Base-by-base conservation (phyloP, 1,284 basidiomycete genomes). In the Ustilago shanxiensis region DNA sequence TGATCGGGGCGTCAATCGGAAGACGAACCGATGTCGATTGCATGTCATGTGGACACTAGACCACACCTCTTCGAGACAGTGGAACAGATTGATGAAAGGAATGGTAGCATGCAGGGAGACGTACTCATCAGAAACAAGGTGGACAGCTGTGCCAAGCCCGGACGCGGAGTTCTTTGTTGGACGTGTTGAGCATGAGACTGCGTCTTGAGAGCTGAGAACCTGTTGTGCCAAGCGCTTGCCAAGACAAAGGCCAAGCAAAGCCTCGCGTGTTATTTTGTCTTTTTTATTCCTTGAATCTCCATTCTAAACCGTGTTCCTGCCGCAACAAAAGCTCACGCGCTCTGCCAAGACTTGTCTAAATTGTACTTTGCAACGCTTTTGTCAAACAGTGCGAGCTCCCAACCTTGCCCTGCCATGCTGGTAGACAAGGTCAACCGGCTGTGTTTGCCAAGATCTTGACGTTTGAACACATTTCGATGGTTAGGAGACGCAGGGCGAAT, bases 181-280 rank as follows among this genome's bases (percentile, higher is more conserved):
- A 47, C 10, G 24, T 20, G 14, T 18, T 5, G n/a, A 14, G 16
- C 14, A 16, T n/a, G 47, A 51, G 28, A 22, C 22, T 29, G 8
- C 26, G 52, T 33, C 58, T 16, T 10, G n/a, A 26, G 18, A 18
- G 5, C n/a, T 41, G 18, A 20, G 26, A n/a, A 3, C 18, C 44
- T 54, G 41, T 63, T 56, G 47, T 66, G 69, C 69, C 69, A 72
- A 72, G 63, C 63, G 44, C 47, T 13, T 52, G 69, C 69, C 69
- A 72, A 72, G 69, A 54, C 54, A 51, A 55, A 47, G 49, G 61
- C 57, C 69, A 60, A 72, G 58, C 56, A 24, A 35, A 20, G 39
- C 41, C 33, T 55, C 52, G 52, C 52, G 18, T 45, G 41, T 44
- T 16, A 10, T 44, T 44, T 44, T n/a, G 28, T 49, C 24, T 24